Evolutionary conservation across 139 green algal genomes (phyloP), one percentile per base, ranked within the genome.

Genomic region (Coelastrella sp.): DNA sequence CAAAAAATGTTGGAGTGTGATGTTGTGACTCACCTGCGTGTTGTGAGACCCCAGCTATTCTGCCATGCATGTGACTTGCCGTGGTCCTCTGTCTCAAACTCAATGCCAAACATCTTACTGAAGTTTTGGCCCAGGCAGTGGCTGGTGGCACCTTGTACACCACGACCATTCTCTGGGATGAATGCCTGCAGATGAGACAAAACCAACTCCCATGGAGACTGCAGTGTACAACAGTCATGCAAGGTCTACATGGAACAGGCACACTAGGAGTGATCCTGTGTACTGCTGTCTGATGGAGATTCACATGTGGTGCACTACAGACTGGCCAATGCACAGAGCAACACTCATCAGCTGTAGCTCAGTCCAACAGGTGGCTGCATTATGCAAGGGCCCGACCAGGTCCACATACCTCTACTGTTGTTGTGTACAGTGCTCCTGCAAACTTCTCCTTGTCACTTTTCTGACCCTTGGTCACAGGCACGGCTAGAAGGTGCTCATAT

Each of bases 121-220:
- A 99, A 99, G 94, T 99, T 99, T 92, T 99, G 98, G 4, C 98
- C 98, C 87, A 99, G 94, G 95, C 96, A 98, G 94, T 99, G 98
- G 22, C 92, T 97, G 70, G 98, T 99, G 56, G 95, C 98, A 66
- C 96, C 98, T 94, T 99, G 98, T 78, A 99, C 97, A 92, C 98
- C 98, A 57, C 95, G 93, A 22, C 98, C 98, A 15, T 95, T 99
- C 63, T 95, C 91, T 0, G 98, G 98, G 56, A 99, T 96, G 93
- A 99, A 99, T 0, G 96, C 98, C 95, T 97, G 92, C 74, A 27
- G 24, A 49, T 49, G 35, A 49, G 35, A 49, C 35, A 49, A 1
- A 49, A 49, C 35, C 35, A 49, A 49, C 1, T 49, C 35, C 35
- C 35, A 49, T 49, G 35, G 35, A 49, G 35, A 49, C 3, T 1